phyloP scores from a whole-genome alignment of 2,329 filamentous ascomycete species.

The Pseudocercospora musae region DNA sequence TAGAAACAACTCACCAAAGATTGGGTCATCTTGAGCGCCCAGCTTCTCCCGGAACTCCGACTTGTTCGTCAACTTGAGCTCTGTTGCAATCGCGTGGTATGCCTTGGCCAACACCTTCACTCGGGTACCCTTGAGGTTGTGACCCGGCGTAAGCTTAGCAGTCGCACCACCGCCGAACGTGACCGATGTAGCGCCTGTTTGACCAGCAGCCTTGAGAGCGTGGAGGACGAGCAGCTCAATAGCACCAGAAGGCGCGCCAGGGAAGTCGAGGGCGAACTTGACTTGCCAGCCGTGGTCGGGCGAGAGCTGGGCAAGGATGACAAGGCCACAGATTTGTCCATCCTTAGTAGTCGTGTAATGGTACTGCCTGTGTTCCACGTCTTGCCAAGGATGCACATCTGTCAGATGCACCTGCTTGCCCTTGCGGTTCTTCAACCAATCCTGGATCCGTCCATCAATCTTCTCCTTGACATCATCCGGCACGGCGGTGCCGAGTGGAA shows the following conservation, averaged over 20 bases:
- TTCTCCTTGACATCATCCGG: constrained; percentile 65
- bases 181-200: constrained; percentile 61
- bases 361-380: constrained; percentile 78
- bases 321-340: constrained; percentile 69
- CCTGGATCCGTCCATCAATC: constrained; percentile 68
- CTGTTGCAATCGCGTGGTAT: constrained; percentile 76
- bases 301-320: constrained; percentile 78
- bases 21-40: constrained; percentile 75
- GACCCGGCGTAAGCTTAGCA: constrained; percentile 69
- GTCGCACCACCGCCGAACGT: constrained; percentile 87
- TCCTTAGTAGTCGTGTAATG: constrained; percentile 73
- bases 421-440: constrained; percentile 78
- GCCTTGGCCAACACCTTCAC: constrained; percentile 78
- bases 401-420: constrained; percentile 87
- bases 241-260: constrained; percentile 75
- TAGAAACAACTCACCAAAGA: constrained; percentile 52
- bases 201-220: constrained; percentile 61
- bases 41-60: constrained; percentile 88
- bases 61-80: constrained; percentile 79
- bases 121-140: constrained; percentile 75
- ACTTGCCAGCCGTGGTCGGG: constrained; percentile 86
- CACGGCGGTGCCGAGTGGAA: constrained; percentile 61
- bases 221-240: constrained; percentile 80
- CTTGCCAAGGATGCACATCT: constrained; percentile 84
- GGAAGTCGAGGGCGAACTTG: constrained; percentile 95